A percentile compares a stretch with the other conserved stretches of the same genome.
These are phyloP conservation scores for Panus rudis DNA, from an alignment of 768 basidiomycete genomes.

Conservation along the genomic window DNA sequence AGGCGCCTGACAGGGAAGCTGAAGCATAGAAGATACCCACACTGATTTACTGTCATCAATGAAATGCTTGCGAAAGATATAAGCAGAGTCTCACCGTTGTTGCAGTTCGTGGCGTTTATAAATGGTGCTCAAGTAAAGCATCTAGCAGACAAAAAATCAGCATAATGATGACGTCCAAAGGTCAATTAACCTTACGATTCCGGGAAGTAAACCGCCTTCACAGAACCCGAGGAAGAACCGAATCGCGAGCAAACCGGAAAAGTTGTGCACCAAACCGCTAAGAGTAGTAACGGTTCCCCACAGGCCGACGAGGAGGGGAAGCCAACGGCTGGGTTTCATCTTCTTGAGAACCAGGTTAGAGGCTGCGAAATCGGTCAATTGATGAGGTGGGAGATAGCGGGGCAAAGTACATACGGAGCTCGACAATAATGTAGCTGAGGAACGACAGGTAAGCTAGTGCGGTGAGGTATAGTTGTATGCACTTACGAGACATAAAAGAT, in stretches of 20 bases:
- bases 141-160: too few species aligned
- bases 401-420: conserved; percentile 28
- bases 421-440: conserved; percentile 43
- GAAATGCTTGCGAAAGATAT: conserved; percentile 1
- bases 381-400: not conserved
- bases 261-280: conserved; percentile 44
- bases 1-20: conserved; percentile 58
- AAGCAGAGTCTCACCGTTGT: conserved; percentile 33
- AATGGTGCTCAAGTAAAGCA: conserved; percentile 50
- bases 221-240: conserved; percentile 52
- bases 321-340: conserved; percentile 40
- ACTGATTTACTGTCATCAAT: conserved; percentile 18
- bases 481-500: conserved; percentile 41
- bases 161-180: not conserved
- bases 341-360: conserved; percentile 28
- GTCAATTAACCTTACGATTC: conserved; percentile 35
- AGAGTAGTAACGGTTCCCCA: conserved; percentile 53
- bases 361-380: conserved; percentile 10
- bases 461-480: not conserved
- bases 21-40: conserved; percentile 59
- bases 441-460: too few species aligned
- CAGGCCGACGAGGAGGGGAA: conserved; percentile 43
- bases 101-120: conserved; percentile 57
- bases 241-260: conserved; percentile 48
- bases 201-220: conserved; percentile 60